Evolutionary conservation across 257 asterid genomes (phyloP).

Genomic region (Solanum pennellii): DNA sequence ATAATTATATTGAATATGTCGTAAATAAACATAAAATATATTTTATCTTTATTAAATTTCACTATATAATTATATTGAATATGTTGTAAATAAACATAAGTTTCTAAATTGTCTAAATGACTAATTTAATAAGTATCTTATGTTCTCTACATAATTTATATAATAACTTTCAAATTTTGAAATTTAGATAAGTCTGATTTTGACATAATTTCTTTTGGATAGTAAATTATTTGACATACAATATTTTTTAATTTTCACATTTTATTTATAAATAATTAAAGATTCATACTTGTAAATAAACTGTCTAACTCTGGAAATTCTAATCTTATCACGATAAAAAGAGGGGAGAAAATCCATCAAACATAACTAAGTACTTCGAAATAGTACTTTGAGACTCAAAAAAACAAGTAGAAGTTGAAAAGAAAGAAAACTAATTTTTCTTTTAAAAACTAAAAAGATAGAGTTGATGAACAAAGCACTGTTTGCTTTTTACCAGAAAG

Average conservation of each 20-base stretch:
- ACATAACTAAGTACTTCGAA: background rate
- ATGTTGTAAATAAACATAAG: background rate
- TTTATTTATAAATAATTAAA: background rate
- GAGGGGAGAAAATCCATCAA: background rate
- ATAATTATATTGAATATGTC: no score
- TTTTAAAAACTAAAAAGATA: background rate
- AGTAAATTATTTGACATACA: background rate
- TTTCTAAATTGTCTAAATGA: background rate
- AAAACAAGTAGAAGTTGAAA: background rate
- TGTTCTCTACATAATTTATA: background rate
- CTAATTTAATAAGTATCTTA: background rate
- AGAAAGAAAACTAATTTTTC: background rate
- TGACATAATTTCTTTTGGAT: background rate
- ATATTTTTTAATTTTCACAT: background rate
- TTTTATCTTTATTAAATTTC: no score
- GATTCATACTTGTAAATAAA: background rate
- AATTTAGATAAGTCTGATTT: background rate
- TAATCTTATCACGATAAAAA: background rate
- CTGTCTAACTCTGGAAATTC: rapidly evolving
- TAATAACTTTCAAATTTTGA: background rate
- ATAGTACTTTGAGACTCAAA: background rate
- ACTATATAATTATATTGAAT: no score
- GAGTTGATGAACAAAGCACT: background rate
- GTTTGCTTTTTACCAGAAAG: background rate
- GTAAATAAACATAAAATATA: background rate